Base-by-base conservation (phyloP, 768 basidiomycete genomes). In the Pseudohyphozyma bogoriensis region DNA sequence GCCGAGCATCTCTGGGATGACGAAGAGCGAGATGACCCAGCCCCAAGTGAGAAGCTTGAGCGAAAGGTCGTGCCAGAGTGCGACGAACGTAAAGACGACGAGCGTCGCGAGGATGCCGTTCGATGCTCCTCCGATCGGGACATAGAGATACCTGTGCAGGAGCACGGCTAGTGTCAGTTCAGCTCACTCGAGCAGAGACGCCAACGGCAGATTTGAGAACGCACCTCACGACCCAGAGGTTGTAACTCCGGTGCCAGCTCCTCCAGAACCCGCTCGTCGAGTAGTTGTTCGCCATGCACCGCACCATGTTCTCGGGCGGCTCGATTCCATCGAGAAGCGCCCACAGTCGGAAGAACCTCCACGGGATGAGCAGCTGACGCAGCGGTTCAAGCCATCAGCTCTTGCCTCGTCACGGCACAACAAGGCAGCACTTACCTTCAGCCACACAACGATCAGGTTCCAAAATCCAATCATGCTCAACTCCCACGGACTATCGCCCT, bases 261-360 rank as follows among this genome's bases (percentile, higher is more conserved):
- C 90, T 76, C 95, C 95, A 97, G 74, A 99, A 97, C 0, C 90
- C 90, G 13, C 85, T 73, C 0, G 84, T 81, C 1, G 92, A 95
- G 72, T 96, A 96, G 73, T 96, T 97, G 73, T 97, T 99, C 26
- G 83, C 87, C 84, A 96, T 86, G 70, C 95, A 97, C n/a, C 95
- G 81, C 16, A 99, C 80, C 95, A 96, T 95, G 73, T 99, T 99
- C 74, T 99, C 95, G 0, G 93, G 95, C 0, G 90, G 86, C 68
- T 95, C 89, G 36, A 96, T 80, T 0, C 87, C 88, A 68, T 90
- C 88, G 9, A 82, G 72, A 26, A 97, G 76, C 3, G 92, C 85
- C 90, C 92, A 96, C 24, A 95, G 75, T 3, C 92, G 86, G 78
- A 96, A 97, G 77, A 95, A 95, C 15, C 93, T 81, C 93, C 93